These are phyloP conservation scores for Saccharomycopsis sp. DNA, from an alignment of 805 yeast genomes.

Conservation along the genomic window DNA sequence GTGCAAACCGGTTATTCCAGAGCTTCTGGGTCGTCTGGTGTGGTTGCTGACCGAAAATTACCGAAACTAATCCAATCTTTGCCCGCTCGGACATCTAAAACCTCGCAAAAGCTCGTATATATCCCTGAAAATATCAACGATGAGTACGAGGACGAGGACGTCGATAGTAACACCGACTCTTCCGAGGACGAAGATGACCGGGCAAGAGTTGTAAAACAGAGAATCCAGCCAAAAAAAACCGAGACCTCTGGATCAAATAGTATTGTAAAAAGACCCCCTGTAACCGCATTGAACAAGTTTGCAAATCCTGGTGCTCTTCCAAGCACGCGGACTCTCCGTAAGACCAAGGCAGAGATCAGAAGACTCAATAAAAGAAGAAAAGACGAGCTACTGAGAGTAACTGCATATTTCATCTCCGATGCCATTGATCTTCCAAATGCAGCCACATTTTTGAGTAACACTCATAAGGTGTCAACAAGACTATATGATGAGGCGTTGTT, in stretches of 20 bases:
- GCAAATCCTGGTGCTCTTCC: neutral
- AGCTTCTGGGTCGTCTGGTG: neutral
- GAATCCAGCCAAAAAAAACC: neutral
- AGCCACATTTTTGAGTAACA: slow-evolving; percentile 52
- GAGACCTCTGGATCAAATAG: neutral
- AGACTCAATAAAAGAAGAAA: slow-evolving; percentile 43
- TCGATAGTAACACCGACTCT: neutral
- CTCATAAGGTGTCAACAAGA: slow-evolving; percentile 82
- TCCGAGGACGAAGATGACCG: slow-evolving; percentile 7
- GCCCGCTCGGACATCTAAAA: slow-evolving; percentile 75
- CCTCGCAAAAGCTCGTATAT: slow-evolving; percentile 77
- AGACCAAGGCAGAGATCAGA: slow-evolving; percentile 40
- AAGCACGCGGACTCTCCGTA: slow-evolving; percentile 18
- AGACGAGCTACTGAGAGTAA: slow-evolving; percentile 70
- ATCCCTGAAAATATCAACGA: slow-evolving; percentile 56
- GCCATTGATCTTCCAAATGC: slow-evolving; percentile 63
- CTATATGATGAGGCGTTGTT: slow-evolving; percentile 89
- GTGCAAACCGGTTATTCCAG: neutral
- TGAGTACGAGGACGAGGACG: slow-evolving; percentile 21
- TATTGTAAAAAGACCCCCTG: neutral
- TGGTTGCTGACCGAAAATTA: neutral
- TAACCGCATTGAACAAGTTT: neutral
- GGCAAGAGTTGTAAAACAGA: neutral
- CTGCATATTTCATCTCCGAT: slow-evolving; percentile 88
- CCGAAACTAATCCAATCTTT: slow-evolving; percentile 50